A percentile compares a stretch with the other conserved stretches of the same genome.
Evolutionary conservation across 1,284 basidiomycete species (phyloP).

Genomic region (Coriolopsis trogii): DNA sequence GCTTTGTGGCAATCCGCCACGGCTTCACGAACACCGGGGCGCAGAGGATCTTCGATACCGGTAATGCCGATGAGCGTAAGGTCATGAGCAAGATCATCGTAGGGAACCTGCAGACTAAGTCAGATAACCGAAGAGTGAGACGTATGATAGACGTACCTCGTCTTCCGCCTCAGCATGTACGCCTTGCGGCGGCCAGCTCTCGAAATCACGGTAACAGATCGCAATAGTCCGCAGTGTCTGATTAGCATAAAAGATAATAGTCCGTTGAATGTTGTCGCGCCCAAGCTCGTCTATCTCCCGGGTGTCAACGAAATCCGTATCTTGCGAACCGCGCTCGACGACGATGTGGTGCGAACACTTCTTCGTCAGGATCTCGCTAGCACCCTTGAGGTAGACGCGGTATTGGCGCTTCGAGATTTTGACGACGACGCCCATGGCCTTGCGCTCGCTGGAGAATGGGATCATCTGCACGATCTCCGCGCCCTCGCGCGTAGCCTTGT

Average conservation of each 20-base stretch:
- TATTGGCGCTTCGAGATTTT: slow-evolving; percentile 51
- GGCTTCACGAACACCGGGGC: slow-evolving; percentile 86
- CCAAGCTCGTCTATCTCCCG: slow-evolving; percentile 64
- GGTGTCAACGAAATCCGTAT: slow-evolving; percentile 52
- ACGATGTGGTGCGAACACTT: slow-evolving; percentile 76
- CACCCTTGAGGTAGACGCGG: slow-evolving; percentile 90
- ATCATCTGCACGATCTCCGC: slow-evolving; percentile 86
- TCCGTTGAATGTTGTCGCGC: slow-evolving; percentile 81
- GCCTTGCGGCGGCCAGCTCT: slow-evolving; percentile 80
- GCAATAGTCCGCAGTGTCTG: slow-evolving; percentile 94
- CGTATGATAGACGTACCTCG: slow-evolving; percentile 45
- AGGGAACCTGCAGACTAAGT: slow-evolving; percentile 58
- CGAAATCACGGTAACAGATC: slow-evolving; percentile 89
- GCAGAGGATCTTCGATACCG: slow-evolving; percentile 96
- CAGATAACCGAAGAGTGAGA: background rate
- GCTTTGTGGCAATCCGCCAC: slow-evolving; percentile 87
- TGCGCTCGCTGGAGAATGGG: slow-evolving; percentile 94
- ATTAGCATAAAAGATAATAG: slow-evolving; percentile 97
- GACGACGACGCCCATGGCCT: slow-evolving; percentile 95
- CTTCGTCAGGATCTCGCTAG: slow-evolving; percentile 89
- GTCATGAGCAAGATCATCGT: slow-evolving; percentile 70
- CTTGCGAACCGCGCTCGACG: slow-evolving; percentile 47
- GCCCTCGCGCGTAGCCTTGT: slow-evolving; percentile 67
- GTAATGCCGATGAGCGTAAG: slow-evolving; percentile 87
- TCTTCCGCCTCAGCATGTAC: slow-evolving; percentile 47